Evolutionary conservation across 805 yeast genomes (phyloP).

Genomic region (Ogataea ramenticola): DNA sequence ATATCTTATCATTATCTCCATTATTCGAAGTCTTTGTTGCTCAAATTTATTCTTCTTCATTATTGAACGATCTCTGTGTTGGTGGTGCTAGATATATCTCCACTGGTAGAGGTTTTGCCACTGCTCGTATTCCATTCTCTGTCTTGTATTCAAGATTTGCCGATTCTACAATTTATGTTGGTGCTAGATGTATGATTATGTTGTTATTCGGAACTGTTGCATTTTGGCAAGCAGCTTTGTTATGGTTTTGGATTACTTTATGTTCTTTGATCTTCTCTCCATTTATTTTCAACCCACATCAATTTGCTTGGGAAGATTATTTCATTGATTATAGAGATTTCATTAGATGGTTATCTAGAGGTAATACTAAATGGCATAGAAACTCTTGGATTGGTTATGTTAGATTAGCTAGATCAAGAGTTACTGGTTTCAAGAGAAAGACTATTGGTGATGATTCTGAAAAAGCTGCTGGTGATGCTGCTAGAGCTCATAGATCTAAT

Average conservation of each 20-base stretch:
- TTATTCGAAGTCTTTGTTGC: constrained; percentile 80
- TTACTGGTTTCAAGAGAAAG: constrained; percentile 78
- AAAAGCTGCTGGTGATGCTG: constrained; percentile 75
- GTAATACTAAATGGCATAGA: constrained; percentile 84
- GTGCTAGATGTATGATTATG: constrained; percentile 71
- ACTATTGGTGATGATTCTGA: constrained; percentile 71
- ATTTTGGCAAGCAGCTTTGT: constrained; percentile 86
- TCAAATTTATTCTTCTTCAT: constrained; percentile 67
- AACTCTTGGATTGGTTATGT: constrained; percentile 85
- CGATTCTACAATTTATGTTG: constrained; percentile 76
- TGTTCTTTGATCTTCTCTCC: constrained; percentile 88
- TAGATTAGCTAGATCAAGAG: constrained; percentile 75
- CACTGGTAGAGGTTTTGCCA: constrained; percentile 84
- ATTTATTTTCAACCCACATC: constrained; percentile 94
- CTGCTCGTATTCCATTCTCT: constrained; percentile 71
- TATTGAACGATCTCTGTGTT: constrained; percentile 62
- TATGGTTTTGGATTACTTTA: constrained; percentile 97
- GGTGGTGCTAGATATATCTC: constrained; percentile 88
- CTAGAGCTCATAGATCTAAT: constrained; percentile 77
- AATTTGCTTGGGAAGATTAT: constrained; percentile 93
- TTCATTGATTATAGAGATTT: constrained; percentile 94
- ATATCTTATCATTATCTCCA: constrained; percentile 65
- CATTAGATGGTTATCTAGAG: constrained; percentile 86
- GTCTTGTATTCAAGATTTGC: constrained; percentile 73
- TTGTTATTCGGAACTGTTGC: constrained; percentile 66